Conservation (phyloP, 495 filamentous ascomycete genomes). For the Lindgomyces ingoldianus region DNA sequence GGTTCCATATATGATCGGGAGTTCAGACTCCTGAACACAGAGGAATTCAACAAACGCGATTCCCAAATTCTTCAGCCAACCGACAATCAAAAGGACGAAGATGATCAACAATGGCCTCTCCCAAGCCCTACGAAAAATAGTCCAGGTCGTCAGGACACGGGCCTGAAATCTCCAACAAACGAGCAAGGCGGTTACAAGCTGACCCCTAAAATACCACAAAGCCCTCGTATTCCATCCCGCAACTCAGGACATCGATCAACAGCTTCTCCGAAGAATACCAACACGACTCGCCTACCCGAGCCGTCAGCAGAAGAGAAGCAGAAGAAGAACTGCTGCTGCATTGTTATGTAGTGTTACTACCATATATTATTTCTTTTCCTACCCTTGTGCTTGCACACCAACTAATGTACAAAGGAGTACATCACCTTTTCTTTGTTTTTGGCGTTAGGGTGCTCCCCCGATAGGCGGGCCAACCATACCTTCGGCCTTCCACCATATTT, state of each 20-base stretch:
- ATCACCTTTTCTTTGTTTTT: constrained; percentile 34
- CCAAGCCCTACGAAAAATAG: constrained; percentile 35
- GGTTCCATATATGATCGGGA: constrained; percentile 80
- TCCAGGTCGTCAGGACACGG: constrained; percentile 2
- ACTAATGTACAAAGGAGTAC: constrained; percentile 16
- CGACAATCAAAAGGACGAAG: constrained; percentile 7
- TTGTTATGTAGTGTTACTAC: constrained; percentile 43
- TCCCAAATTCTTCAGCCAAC: constrained; percentile 9
- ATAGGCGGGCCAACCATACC: constrained; percentile 6
- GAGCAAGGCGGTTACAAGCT: constrained; percentile 45
- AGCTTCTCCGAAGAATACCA: constrained; percentile 19
- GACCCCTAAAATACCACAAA: constrained; percentile 42
- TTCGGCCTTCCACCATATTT: constrained; percentile 11
- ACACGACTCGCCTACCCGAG: constrained; percentile 41
- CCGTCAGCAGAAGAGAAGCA: constrained; percentile 37
- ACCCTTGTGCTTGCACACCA: neutral
- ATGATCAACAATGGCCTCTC: constrained; percentile 36
- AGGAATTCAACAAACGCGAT: constrained; percentile 35
- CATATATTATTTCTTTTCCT: constrained; percentile 30
- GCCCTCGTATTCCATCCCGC: constrained; percentile 31
- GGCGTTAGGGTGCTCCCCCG: constrained; percentile 26
- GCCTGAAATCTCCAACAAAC: constrained; percentile 43
- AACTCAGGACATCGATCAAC: constrained; percentile 4
- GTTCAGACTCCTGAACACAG: constrained; percentile 69
- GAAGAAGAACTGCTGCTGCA: constrained; percentile 44